Base-by-base conservation (phyloP, 2,329 filamentous ascomycete species). In the Alternaria sp. region DNA sequence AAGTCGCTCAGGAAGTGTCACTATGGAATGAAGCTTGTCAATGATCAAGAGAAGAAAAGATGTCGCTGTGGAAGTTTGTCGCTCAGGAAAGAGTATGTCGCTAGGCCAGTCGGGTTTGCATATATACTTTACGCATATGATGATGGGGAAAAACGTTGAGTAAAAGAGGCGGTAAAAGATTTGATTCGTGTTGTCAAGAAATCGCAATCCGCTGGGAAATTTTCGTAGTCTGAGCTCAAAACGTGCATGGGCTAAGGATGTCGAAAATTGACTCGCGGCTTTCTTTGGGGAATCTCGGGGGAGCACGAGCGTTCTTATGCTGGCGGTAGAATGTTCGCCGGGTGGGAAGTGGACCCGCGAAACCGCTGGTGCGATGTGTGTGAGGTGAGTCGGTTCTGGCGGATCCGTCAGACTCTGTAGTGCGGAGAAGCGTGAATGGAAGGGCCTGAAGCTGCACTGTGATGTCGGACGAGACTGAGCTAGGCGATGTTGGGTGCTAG, bases 251-350 rank as follows among this genome's bases (percentile, higher is more conserved):
- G 12, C 55, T 54, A 55, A 53, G 52, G 30, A 30, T 43, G 55
- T 40, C 52, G 28, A 54, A 49, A 63, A 45, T 57, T 58, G 65
- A 66, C 54, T 58, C 50, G 57, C 50, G 46, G 57, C 59, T 64
- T 58, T 65, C 54, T 65, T 49, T 62, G 49, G 47, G 49, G 49
- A 60, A 62, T 40, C 51, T 65, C 62, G 36, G 64, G 68, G 64
- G 65, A 63, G 65, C 66, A 70, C 69, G 63, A 57, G 63, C 67
- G 59, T 52, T 70, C 67, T 71, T 71, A 70, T 66, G 67, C 65
- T 68, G 67, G 60, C 50, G 45, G 59, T 68, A 51, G 62, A 63
- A 50, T 50, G 36, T 59, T 52, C 53, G 46, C 57, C 43, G 59
- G 36, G 57, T 64, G 57, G 62, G 43, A 59, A 58, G 59, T 65